Evolutionary conservation across 2,329 filamentous ascomycete species (phyloP).

Genomic region (Aspergillus puulaauensis): DNA sequence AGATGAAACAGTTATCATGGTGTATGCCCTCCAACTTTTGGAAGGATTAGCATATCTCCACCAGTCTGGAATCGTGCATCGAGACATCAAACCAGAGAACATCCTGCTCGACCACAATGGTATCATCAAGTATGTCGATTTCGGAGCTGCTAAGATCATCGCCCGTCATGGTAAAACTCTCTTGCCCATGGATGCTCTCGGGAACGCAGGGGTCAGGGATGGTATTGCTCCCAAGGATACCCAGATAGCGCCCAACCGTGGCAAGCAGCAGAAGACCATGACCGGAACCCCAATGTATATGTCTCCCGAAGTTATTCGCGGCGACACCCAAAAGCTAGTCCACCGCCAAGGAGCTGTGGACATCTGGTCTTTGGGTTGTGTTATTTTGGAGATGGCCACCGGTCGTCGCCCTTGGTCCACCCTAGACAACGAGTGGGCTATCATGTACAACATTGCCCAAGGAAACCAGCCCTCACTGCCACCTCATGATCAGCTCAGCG

Average conservation of each 20-base stretch:
- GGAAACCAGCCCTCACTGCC: conserved; percentile 90
- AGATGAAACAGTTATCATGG: conserved; percentile 96
- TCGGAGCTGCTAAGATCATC: conserved; percentile 95
- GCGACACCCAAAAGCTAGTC: conserved; percentile 69
- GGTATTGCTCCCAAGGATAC: conserved; percentile 29
- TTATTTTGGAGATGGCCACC: conserved; percentile 96
- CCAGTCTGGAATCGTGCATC: conserved; percentile 86
- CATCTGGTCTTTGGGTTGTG: conserved; percentile 94
- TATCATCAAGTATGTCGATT: conserved; percentile 98
- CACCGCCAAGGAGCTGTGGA: conserved; percentile 85
- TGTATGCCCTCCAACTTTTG: conserved; percentile 89
- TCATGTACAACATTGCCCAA: conserved; percentile 99
- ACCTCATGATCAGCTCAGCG: conserved; percentile 76
- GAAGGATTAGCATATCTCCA: conserved; percentile 94
- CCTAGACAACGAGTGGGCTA: conserved; percentile 98
- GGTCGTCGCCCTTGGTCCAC: conserved; percentile 91
- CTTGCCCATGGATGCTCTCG: conserved; percentile 61
- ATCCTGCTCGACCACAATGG: conserved; percentile 96
- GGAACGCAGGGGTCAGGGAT: conserved; percentile 44
- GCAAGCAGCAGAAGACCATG: conserved; percentile 78
- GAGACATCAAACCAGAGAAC: conserved; percentile 98
- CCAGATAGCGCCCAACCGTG: conserved; percentile 29
- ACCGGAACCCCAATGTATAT: conserved; percentile 99
- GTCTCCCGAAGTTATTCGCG: conserved; percentile 98
- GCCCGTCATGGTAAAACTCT: conserved; percentile 89